Percentiles rank a stretch among this genome's conserved stretches.
These are phyloP conservation scores for Pezicula radicicola DNA, from an alignment of 2,329 filamentous ascomycete genomes.

Conservation along the genomic window DNA sequence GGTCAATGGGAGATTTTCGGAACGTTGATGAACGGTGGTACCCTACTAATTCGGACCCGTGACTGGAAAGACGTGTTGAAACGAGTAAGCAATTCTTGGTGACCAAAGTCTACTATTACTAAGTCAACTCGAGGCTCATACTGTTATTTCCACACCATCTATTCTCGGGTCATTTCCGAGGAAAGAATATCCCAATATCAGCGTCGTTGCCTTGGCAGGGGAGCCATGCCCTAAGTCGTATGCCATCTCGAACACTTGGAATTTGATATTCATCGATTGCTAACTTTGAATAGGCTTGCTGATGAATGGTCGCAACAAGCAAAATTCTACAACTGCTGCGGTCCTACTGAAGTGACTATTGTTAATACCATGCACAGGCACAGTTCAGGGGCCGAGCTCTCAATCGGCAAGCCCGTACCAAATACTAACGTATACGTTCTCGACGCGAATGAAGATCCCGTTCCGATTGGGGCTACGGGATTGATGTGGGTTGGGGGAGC, in stretches of 20 bases:
- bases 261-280: not conserved
- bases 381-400: conserved; percentile 40
- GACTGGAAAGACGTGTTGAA: conserved; percentile 44
- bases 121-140: conserved; percentile 38
- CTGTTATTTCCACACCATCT: conserved; percentile 53
- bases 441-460: conserved; percentile 32
- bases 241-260: conserved; percentile 17
- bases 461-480: conserved; percentile 38
- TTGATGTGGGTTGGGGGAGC: conserved; percentile 38
- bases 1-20: conserved; percentile 59
- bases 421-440: conserved; percentile 51
- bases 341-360: conserved; percentile 58
- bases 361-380: conserved; percentile 55
- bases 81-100: conserved; percentile 34
- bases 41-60: conserved; percentile 47
- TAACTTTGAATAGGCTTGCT: conserved; percentile 43
- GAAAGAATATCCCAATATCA: conserved; percentile 46
- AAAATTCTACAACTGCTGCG: conserved; percentile 54
- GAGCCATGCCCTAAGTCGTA: conserved; percentile 47
- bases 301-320: conserved; percentile 50
- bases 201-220: conserved; percentile 50
- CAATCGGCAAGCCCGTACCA: conserved; percentile 53
- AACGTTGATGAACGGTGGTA: conserved; percentile 55
- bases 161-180: conserved; percentile 49
- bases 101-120: not conserved